Percentiles rank a stretch among this genome's conserved stretches.
Evolutionary conservation across 73 alveolate species (phyloP).

Genomic region (Diophrys appendiculata): DNA sequence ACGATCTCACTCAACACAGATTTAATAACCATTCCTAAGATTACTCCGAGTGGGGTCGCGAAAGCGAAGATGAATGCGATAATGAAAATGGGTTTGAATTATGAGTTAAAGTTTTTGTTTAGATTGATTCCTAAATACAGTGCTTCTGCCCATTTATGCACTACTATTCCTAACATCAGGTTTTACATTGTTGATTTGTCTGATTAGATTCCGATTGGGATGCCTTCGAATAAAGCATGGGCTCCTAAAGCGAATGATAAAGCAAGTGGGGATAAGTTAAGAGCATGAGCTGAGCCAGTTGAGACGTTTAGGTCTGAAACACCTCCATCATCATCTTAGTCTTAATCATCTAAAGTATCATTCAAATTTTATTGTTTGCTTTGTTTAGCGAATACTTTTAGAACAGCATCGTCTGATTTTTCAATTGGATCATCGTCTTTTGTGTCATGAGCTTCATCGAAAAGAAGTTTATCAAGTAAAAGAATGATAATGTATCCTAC

Average conservation of each 20-base stretch:
- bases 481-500: conserved; percentile 37
- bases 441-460: no score
- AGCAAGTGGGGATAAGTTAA: conserved; percentile 16
- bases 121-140: conserved; percentile 19
- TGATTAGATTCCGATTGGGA: conserved; percentile 1
- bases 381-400: no score
- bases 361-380: no score
- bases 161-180: neutral
- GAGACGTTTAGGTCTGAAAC: no score
- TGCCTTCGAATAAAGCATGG: neutral
- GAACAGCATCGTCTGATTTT: no score
- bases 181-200: neutral
- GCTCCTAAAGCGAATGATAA: conserved; percentile 2
- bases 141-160: conserved; percentile 18
- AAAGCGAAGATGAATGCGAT: conserved; percentile 12
- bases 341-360: no score
- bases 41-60: conserved; percentile 40
- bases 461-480: conserved; percentile 25
- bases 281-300: no score
- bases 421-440: no score
- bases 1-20: neutral
- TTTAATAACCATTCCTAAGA: conserved; percentile 15
- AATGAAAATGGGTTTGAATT: neutral
- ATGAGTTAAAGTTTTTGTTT: neutral
- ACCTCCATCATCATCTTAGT: no score